Evolutionary conservation across 2,329 filamentous ascomycete species (phyloP), one percentile per base, ranked within the genome.

Genomic region (Coniochaeta prunicola): DNA sequence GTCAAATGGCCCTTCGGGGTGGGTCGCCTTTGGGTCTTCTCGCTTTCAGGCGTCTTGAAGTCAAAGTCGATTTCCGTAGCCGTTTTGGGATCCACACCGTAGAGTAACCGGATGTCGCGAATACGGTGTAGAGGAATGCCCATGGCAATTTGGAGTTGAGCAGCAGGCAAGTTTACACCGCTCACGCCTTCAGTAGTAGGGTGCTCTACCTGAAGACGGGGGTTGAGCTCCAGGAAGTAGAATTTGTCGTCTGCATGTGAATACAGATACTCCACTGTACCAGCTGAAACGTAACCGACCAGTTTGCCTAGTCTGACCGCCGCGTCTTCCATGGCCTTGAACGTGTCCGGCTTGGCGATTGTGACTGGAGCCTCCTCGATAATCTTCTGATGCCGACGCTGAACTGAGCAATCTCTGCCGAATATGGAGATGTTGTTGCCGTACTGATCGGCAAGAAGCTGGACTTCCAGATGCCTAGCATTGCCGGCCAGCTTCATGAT

Each of bases 351-450:
- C 74, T 91, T 94, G 58, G 94, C 96, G 65, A 99, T 96, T 38
- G 94, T 99, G 65, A 97, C 96, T 38, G 94, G 94, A 5, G 94
- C 94, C 76, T 99, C 94, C 75, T 99, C 94, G 64, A 99, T 99
- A 74, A 99, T 99, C 83, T 99, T 99, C 77, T 99, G 96, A 77
- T 99, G 96, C 73, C 94, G 87, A 76, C 94, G 87, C 80, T 99
- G 94, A 15, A 99, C 94, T 66, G 94, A 99, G 74, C 94, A 99
- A 80, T 99, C 94, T 86, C 94, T 88, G 71, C 94, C 94, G 69
- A 97, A 99, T 57, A 99, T 86, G 9, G 94, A 99, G 72, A 99
- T 97, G 79, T 97, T 97, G 85, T 99, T 97, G 71, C 96, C 94
- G 74, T 99, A 99, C 82, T 99, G 92, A 80, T 99, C 96, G 64